Percentiles rank a stretch among this genome's conserved stretches.
These are phyloP conservation scores for Pezizomycotina sp. DNA, from an alignment of 2,329 filamentous ascomycete genomes.

Conservation along the genomic window DNA sequence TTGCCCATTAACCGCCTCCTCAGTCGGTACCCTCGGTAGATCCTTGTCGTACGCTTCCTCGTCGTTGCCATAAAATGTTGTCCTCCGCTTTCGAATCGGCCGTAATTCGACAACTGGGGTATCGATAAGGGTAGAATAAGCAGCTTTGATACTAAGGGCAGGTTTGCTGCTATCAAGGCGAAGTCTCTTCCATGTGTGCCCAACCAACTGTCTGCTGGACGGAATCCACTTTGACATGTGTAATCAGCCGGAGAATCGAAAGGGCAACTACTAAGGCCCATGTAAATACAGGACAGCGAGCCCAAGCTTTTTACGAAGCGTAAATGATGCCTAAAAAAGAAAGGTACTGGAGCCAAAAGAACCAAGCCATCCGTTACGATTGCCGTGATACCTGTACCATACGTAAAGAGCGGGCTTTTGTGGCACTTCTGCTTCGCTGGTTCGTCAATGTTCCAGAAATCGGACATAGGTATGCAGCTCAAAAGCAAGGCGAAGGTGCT, in stretches of 20 bases:
- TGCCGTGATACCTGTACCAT: constrained; percentile 23
- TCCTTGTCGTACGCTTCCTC: constrained; percentile 13
- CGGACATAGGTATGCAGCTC: constrained; percentile 26
- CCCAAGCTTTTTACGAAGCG: constrained; percentile 18
- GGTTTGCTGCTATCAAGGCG: constrained; percentile 22
- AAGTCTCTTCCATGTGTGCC: constrained; percentile 24
- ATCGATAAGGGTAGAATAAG: constrained; percentile 19
- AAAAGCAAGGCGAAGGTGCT: constrained; percentile 27
- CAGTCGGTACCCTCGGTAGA: constrained; percentile 6
- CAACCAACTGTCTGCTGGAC: constrained; percentile 25
- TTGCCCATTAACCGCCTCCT: constrained; percentile 3
- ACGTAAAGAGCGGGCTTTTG: constrained; percentile 21
- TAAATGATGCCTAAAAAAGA: constrained; percentile 22
- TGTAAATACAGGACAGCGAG: constrained; percentile 21
- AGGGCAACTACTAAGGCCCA: constrained; percentile 24
- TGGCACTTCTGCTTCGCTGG: constrained; percentile 20
- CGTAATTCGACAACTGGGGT: constrained; percentile 1
- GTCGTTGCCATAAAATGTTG: not conserved
- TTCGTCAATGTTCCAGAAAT: constrained; percentile 22
- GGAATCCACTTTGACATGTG: constrained; percentile 26
- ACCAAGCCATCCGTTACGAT: constrained; percentile 27
- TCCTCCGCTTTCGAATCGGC: not conserved
- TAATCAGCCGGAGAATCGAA: constrained; percentile 26
- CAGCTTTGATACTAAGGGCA: constrained; percentile 24
- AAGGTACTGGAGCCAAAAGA: constrained; percentile 25